Percentiles rank a stretch among this genome's conserved stretches.
phyloP scores from a whole-genome alignment of 2,329 filamentous ascomycete genomes.

The Apiospora pterosperma region DNA sequence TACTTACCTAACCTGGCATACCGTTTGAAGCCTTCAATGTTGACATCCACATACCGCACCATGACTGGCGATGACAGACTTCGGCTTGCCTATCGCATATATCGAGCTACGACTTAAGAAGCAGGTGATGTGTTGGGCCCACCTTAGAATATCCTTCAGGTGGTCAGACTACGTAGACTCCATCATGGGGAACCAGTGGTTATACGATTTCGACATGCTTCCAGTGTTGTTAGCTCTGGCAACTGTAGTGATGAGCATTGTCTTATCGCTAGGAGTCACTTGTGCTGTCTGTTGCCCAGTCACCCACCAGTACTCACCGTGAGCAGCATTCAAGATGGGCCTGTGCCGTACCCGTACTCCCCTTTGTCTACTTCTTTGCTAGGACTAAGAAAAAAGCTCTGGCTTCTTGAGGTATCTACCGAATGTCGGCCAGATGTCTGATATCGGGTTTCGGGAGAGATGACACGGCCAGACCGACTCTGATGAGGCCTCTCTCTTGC shows the following conservation, averaged over 20 bases:
- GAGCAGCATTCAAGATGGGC: background rate
- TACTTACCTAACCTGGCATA: background rate
- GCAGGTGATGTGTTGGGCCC: background rate
- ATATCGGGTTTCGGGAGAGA: constrained; percentile 5
- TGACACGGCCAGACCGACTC: constrained; percentile 9
- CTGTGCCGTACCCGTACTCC: background rate
- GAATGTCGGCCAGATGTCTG: constrained; percentile 4
- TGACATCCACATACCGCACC: background rate
- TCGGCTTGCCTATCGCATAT: background rate
- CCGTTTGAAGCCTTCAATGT: background rate
- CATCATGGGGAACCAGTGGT: background rate
- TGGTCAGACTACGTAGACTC: background rate
- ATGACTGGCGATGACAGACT: background rate
- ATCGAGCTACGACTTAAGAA: background rate
- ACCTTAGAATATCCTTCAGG: background rate
- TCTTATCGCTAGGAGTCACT: background rate
- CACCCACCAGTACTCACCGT: background rate
- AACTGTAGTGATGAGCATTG: background rate
- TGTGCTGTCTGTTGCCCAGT: background rate
- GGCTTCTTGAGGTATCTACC: background rate
- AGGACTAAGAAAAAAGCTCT: background rate
- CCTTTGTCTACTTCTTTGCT: background rate
- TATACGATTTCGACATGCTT: background rate
- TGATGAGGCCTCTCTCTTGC: background rate
- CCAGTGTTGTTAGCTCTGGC: background rate